Evolutionary conservation across 768 basidiomycete species (phyloP).

Genomic region (Kwoniella pini): DNA sequence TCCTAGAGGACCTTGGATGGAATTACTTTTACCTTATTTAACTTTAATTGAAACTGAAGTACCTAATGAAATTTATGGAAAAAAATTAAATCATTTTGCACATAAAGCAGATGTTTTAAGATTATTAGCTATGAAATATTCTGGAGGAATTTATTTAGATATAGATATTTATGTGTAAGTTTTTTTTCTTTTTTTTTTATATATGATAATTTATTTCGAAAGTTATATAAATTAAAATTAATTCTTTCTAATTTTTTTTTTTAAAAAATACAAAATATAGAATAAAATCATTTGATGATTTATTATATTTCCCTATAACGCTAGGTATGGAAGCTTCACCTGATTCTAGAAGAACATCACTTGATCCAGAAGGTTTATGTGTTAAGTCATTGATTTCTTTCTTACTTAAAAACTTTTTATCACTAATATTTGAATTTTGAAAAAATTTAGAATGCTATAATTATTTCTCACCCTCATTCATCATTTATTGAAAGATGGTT

Average conservation of each 20-base stretch:
- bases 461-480: conserved; percentile 46
- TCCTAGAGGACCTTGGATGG: conserved; percentile 54
- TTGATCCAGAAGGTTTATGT: conserved; percentile 54
- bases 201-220: no score
- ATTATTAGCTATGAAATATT: conserved; percentile 47
- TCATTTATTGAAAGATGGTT: conserved; percentile 54
- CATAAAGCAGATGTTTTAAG: conserved; percentile 53
- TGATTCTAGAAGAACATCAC: conserved; percentile 34
- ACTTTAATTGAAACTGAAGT: conserved; percentile 49
- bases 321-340: conserved; percentile 53
- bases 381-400: conserved; percentile 35
- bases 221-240: background rate
- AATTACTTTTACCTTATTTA: conserved; percentile 47
- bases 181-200: no score
- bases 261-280: conserved; percentile 27
- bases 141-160: conserved; percentile 53
- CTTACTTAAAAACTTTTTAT: no score
- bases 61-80: conserved; percentile 44
- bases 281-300: conserved; percentile 46
- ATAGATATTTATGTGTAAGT: conserved; percentile 54
- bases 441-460: conserved; percentile 50
- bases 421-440: no score
- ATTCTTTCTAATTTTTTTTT: no score
- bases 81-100: conserved; percentile 49
- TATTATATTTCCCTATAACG: conserved; percentile 46